A percentile compares a stretch with the other conserved stretches of the same genome.
phyloP scores from a whole-genome alignment of 176 grass and related monocot species.

The Paspalum notatum region DNA sequence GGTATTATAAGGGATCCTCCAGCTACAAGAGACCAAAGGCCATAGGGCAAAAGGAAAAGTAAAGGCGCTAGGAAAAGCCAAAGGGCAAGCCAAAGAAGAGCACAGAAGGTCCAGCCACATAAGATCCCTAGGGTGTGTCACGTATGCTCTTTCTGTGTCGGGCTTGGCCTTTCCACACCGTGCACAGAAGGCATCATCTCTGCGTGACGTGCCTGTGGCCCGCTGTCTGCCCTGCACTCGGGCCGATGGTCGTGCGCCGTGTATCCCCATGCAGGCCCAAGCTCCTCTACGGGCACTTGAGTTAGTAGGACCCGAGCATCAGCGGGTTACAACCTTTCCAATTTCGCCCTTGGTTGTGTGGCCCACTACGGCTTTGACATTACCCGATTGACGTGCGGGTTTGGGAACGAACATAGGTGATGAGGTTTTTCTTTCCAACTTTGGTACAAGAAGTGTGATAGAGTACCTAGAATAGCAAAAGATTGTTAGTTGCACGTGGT shows the following conservation, averaged over 20 bases:
- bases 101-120: neutral
- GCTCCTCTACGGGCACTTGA: neutral
- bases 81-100: neutral
- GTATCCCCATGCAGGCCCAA: neutral
- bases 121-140: neutral
- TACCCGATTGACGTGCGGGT: too few species aligned
- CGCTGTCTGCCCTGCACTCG: neutral
- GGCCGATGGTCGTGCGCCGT: neutral
- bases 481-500: too few species aligned
- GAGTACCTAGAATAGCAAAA: too few species aligned
- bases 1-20: neutral
- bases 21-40: neutral
- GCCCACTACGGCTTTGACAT: neutral
- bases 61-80: neutral
- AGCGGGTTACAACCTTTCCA: neutral
- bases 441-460: neutral
- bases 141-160: neutral
- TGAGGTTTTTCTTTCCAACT: neutral
- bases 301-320: neutral
- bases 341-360: neutral
- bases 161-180: neutral
- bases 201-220: slow-evolving; percentile 27
- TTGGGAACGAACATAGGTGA: neutral
- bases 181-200: slow-evolving; percentile 48
- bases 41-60: neutral